Percentiles rank a stretch among this genome's conserved stretches.
These are phyloP conservation scores for Tricholoma furcatifolium DNA, from an alignment of 768 basidiomycete genomes.

Conservation along the genomic window DNA sequence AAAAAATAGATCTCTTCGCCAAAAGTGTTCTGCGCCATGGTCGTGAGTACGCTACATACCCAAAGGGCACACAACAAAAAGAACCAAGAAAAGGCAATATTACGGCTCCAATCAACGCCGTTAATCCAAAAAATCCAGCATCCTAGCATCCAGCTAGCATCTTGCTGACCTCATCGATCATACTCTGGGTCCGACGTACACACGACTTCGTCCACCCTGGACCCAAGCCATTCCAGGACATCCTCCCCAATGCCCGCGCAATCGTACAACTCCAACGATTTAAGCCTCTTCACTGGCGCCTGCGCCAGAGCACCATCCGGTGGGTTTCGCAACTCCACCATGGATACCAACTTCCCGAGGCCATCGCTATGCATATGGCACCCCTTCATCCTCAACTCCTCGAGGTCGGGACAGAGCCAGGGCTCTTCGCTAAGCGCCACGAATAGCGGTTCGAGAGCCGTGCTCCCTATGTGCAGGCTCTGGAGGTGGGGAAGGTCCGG, in stretches of 20 bases:
- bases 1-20: no score
- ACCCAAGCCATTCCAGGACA: conserved; percentile 66
- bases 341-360: conserved; percentile 64
- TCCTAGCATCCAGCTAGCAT: no score
- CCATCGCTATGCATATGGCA: conserved; percentile 68
- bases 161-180: no score
- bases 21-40: no score
- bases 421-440: conserved; percentile 48
- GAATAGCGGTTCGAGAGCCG: conserved; percentile 64
- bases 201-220: conserved; percentile 58
- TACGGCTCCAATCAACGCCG: no score
- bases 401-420: conserved; percentile 67
- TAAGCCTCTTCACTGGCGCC: conserved; percentile 44
- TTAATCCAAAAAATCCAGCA: no score
- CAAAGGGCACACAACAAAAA: no score
- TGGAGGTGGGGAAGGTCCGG: conserved; percentile 56
- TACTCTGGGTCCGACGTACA: conserved; percentile 60
- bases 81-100: no score
- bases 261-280: conserved; percentile 62
- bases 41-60: no score
- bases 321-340: conserved; percentile 74
- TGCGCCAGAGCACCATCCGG: conserved; percentile 17
- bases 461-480: conserved; percentile 62
- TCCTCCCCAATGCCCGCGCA: conserved; percentile 67
- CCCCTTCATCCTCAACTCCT: conserved; percentile 56